A percentile compares a stretch with the other conserved stretches of the same genome.
Conservation (phyloP, 441 rosid genomes). For the Sinapis alba region DNA sequence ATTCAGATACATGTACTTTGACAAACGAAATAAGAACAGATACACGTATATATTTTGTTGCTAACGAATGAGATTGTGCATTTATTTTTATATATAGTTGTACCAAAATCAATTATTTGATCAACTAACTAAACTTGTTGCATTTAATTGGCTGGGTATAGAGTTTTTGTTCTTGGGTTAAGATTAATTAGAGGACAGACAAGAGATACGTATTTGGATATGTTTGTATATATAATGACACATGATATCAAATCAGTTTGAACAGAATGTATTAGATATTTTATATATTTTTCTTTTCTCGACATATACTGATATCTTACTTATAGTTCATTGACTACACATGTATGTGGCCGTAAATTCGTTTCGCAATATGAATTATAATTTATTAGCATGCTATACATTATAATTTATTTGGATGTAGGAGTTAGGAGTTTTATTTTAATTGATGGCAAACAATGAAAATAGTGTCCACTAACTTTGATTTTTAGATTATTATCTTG, state of each 20-base stretch:
- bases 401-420: conserved; percentile 3
- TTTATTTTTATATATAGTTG: conserved; percentile 7
- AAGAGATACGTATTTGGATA: conserved; percentile 19
- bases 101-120: conserved; percentile 21
- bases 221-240: conserved; percentile 21
- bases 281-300: neutral
- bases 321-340: neutral
- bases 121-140: neutral
- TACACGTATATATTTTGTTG: neutral
- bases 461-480: neutral
- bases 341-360: conserved; percentile 11
- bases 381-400: neutral
- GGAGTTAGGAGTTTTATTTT: neutral
- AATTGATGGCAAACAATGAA: neutral
- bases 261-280: neutral
- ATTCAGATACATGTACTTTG: too few relatives aligned
- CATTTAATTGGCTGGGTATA: conserved; percentile 12
- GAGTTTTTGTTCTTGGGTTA: neutral
- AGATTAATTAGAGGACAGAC: conserved; percentile 27
- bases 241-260: conserved; percentile 6
- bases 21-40: too few relatives aligned
- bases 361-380: neutral
- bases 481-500: neutral
- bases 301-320: conserved; percentile 13
- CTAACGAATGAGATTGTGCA: neutral